Percentiles rank a stretch among this genome's conserved stretches.
phyloP scores from a whole-genome alignment of 805 yeast species.

The Brettanomyces nanus region DNA sequence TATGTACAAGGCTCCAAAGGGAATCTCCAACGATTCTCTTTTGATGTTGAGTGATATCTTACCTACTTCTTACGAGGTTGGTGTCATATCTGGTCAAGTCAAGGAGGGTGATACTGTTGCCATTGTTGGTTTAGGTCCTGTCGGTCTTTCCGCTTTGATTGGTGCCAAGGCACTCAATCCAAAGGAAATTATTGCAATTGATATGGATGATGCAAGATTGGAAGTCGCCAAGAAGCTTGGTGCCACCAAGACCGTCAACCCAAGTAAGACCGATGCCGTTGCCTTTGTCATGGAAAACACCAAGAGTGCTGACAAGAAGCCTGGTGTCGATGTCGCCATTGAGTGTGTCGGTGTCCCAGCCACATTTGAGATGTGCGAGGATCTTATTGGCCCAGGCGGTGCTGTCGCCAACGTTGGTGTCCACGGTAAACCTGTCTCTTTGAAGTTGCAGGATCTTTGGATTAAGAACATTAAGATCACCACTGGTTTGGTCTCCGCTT shows the following conservation, averaged over 20 bases:
- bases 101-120: conserved; percentile 51
- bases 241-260: conserved; percentile 50
- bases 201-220: conserved; percentile 50
- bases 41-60: conserved; percentile 56
- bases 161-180: conserved; percentile 49
- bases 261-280: conserved; percentile 34
- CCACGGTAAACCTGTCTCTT: conserved; percentile 34
- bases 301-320: conserved; percentile 21
- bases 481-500: conserved; percentile 44
- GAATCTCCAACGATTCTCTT: conserved; percentile 35
- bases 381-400: conserved; percentile 49
- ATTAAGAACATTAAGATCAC: conserved; percentile 35
- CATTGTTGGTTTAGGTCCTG: conserved; percentile 62
- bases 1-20: conserved; percentile 26
- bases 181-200: conserved; percentile 47
- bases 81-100: conserved; percentile 48
- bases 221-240: conserved; percentile 51
- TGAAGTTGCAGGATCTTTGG: conserved; percentile 37
- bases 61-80: conserved; percentile 63
- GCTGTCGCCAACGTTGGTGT: conserved; percentile 60
- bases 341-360: conserved; percentile 60
- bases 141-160: conserved; percentile 55
- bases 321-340: conserved; percentile 55
- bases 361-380: conserved; percentile 53
- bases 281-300: conserved; percentile 30